Percentiles rank a stretch among this genome's conserved stretches.
Conservation (phyloP, 2,329 filamentous ascomycete species). For the Sporothrix pseudoabietina region DNA sequence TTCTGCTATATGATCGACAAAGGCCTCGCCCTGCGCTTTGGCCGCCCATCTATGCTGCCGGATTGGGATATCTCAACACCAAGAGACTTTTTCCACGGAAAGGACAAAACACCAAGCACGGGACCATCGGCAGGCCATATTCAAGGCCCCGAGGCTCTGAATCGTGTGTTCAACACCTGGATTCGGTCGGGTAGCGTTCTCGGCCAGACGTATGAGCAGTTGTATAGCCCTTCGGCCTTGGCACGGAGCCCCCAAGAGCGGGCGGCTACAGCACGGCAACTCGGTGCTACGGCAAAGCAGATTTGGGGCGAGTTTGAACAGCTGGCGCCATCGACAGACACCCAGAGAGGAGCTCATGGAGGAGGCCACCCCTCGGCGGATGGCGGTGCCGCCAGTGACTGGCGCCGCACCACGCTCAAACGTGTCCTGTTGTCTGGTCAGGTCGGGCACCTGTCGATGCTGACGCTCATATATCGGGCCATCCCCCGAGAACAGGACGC, state of each 20-base stretch:
- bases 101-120: conserved; percentile 31
- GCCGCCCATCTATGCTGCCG: conserved; percentile 59
- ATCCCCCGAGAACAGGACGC: conserved; percentile 44
- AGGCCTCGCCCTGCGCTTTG: conserved; percentile 59
- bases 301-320: neutral
- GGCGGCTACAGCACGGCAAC: conserved; percentile 35
- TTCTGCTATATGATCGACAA: conserved; percentile 52
- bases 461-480: conserved; percentile 57
- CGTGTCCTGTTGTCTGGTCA: conserved; percentile 50
- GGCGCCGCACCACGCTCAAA: conserved; percentile 36
- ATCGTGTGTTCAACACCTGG: conserved; percentile 52
- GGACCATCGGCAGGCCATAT: conserved; percentile 43
- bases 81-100: conserved; percentile 42
- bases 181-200: conserved; percentile 59
- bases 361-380: neutral
- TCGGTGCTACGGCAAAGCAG: neutral
- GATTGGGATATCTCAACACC: conserved; percentile 58
- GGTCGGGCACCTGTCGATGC: conserved; percentile 50
- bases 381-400: neutral
- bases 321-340: neutral
- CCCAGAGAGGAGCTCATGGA: neutral
- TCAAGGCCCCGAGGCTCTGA: neutral
- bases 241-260: conserved; percentile 46
- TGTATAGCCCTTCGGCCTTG: conserved; percentile 57
- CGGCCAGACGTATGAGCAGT: conserved; percentile 58